These are phyloP conservation scores for Protomyces pachydermus DNA, from an alignment of 1,139 yeast species.

Conservation along the genomic window DNA sequence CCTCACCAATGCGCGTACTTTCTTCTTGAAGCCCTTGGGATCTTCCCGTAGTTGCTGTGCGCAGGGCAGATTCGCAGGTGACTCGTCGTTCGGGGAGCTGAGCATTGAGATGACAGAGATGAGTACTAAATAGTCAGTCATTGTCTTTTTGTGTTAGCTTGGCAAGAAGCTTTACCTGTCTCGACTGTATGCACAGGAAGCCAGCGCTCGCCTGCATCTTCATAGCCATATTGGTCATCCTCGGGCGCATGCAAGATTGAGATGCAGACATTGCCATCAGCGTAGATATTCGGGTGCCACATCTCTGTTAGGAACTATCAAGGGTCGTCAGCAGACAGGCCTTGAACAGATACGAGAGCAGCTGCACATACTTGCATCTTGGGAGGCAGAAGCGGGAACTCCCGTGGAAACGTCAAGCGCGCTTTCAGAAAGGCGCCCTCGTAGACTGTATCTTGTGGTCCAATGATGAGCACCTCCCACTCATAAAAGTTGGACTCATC, in stretches of 20 bases:
- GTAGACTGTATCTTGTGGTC: constrained; percentile 35
- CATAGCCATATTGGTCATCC: constrained; percentile 35
- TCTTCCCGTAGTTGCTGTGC: constrained; percentile 34
- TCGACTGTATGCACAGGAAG: constrained; percentile 35
- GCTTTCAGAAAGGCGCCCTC: constrained; percentile 36
- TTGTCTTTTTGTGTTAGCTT: too few species aligned
- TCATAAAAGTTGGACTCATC: constrained; percentile 34
- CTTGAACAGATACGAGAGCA: neutral
- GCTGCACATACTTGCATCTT: constrained; percentile 31
- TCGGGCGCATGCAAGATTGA: constrained; percentile 36
- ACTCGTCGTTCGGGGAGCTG: constrained; percentile 35
- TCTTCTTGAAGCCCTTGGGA: constrained; percentile 34
- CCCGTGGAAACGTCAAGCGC: constrained; percentile 33
- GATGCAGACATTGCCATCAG: constrained; percentile 35
- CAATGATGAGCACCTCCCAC: constrained; percentile 35
- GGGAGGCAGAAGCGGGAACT: constrained; percentile 35
- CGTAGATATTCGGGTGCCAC: constrained; percentile 36
- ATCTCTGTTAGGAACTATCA: constrained; percentile 33
- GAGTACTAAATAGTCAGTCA: constrained; percentile 26
- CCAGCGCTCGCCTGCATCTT: constrained; percentile 36
- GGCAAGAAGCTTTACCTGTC: constrained; percentile 15
- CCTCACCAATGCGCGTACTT: constrained; percentile 34
- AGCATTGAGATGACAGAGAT: constrained; percentile 35
- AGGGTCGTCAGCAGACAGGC: neutral
- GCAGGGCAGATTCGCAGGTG: constrained; percentile 36